phyloP scores from a whole-genome alignment of 768 basidiomycete species.

The Hygrocybe coccinea region DNA sequence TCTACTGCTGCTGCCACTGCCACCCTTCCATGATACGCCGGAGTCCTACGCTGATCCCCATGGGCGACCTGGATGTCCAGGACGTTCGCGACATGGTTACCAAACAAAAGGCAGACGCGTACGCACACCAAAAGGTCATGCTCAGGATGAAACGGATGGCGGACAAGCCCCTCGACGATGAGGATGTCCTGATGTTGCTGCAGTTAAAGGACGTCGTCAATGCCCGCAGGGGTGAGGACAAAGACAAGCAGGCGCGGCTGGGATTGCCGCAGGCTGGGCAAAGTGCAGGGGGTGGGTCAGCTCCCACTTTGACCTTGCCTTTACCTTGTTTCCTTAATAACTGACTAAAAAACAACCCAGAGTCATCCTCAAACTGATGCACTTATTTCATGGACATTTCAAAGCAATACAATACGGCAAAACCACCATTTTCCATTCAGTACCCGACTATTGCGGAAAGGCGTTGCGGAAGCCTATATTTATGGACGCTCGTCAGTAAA shows the following conservation, averaged over 20 bases:
- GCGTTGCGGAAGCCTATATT: conserved; percentile 29
- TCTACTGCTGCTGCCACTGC: not conserved
- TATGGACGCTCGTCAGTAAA: not conserved
- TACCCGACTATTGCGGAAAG: conserved; percentile 16
- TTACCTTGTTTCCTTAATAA: too few species aligned
- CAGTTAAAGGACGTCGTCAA: conserved; percentile 23
- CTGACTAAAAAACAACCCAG: too few species aligned
- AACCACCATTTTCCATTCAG: too few species aligned
- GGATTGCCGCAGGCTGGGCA: conserved; percentile 12
- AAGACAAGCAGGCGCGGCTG: conserved; percentile 19
- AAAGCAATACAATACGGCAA: too few species aligned
- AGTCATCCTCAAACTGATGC: too few species aligned
- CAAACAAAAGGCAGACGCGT: conserved; percentile 42
- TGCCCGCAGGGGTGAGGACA: conserved; percentile 22
- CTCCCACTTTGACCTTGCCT: not conserved
- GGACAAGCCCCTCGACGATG: conserved; percentile 35
- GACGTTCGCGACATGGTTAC: conserved; percentile 62
- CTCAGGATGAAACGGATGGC: conserved; percentile 43
- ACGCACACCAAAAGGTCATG: conserved; percentile 23
- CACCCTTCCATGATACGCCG: conserved; percentile 64
- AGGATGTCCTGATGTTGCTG: conserved; percentile 30
- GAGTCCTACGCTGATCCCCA: conserved; percentile 67
- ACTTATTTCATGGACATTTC: too few species aligned
- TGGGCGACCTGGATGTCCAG: conserved; percentile 75
- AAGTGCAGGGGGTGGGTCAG: not conserved